Percentiles rank a stretch among this genome's conserved stretches.
phyloP scores from a whole-genome alignment of 2,329 filamentous ascomycete species.

The Penicillium occitanis region DNA sequence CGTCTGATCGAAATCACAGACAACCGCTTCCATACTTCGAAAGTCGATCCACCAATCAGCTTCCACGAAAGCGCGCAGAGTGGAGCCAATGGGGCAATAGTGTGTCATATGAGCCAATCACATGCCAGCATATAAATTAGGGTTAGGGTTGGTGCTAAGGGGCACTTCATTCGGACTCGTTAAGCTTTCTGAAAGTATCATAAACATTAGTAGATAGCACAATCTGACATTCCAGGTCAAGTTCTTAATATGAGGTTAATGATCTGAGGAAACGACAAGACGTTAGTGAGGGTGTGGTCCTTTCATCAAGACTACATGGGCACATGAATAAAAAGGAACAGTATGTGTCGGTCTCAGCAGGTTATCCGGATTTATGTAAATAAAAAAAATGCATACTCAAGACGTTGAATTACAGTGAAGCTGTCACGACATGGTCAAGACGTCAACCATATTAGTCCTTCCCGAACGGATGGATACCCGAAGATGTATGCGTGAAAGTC shows the following conservation, averaged over 20 bases:
- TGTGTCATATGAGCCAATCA: not conserved
- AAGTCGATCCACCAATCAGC: not conserved
- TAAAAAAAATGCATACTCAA: not conserved
- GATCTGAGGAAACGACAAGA: not conserved
- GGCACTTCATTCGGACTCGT: not conserved
- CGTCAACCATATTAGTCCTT: not conserved
- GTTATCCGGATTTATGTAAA: not conserved
- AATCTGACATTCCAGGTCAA: not conserved
- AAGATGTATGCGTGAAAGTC: not conserved
- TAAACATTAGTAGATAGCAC: no score
- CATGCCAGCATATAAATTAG: not conserved
- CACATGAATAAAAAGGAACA: not conserved
- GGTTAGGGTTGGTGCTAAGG: not conserved
- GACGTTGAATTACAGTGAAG: not conserved
- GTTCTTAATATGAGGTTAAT: not conserved
- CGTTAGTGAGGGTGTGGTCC: not conserved
- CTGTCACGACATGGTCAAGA: not conserved
- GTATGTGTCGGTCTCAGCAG: not conserved
- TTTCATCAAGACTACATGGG: not conserved
- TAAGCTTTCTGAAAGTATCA: not conserved
- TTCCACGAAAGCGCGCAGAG: no score
- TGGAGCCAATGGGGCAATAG: no score
- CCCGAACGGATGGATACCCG: not conserved
- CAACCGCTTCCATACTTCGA: not conserved
- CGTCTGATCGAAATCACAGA: not conserved